phyloP scores from a whole-genome alignment of 257 asterid species.

The Pogostemon cablin region DNA sequence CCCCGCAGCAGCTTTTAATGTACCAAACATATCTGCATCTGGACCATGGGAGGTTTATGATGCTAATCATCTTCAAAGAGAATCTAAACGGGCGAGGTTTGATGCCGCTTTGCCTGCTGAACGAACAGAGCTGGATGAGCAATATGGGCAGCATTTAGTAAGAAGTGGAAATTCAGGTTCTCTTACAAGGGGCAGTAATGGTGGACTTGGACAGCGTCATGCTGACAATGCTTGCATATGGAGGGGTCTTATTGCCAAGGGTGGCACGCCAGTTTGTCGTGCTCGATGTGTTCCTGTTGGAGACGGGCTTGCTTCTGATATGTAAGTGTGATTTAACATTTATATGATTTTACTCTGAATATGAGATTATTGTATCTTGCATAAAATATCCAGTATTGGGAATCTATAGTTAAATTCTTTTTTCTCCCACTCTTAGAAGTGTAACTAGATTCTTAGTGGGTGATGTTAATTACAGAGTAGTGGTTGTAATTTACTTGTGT shows the following conservation, averaged over 20 bases:
- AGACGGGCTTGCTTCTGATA: constrained; percentile 60
- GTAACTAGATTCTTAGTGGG: constrained; percentile 1
- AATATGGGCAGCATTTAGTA: constrained; percentile 41
- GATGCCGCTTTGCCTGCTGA: constrained; percentile 53
- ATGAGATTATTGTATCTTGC: not conserved
- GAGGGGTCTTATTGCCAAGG: constrained; percentile 93
- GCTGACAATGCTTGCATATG: constrained; percentile 69
- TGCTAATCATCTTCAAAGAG: constrained; percentile 68
- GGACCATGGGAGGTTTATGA: constrained; percentile 74
- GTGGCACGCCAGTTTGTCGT: constrained; percentile 89
- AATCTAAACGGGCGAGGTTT: constrained; percentile 79
- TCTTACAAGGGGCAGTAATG: constrained; percentile 40
- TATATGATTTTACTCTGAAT: constrained; percentile 3
- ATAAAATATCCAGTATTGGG: not conserved
- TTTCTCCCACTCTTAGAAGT: constrained; percentile 11
- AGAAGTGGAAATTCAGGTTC: constrained; percentile 47
- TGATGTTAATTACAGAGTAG: constrained; percentile 18
- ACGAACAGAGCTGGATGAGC: constrained; percentile 56
- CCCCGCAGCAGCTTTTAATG: constrained; percentile 55
- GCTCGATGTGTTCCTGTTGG: constrained; percentile 95
- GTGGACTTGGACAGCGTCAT: constrained; percentile 51
- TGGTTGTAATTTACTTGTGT: constrained; percentile 15
- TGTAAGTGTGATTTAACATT: constrained; percentile 60
- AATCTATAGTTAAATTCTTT: constrained; percentile 23
- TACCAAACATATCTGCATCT: constrained; percentile 51